Conservation (phyloP, 1,284 basidiomycete species). For the Cutaneotrichosporon curvatum region DNA sequence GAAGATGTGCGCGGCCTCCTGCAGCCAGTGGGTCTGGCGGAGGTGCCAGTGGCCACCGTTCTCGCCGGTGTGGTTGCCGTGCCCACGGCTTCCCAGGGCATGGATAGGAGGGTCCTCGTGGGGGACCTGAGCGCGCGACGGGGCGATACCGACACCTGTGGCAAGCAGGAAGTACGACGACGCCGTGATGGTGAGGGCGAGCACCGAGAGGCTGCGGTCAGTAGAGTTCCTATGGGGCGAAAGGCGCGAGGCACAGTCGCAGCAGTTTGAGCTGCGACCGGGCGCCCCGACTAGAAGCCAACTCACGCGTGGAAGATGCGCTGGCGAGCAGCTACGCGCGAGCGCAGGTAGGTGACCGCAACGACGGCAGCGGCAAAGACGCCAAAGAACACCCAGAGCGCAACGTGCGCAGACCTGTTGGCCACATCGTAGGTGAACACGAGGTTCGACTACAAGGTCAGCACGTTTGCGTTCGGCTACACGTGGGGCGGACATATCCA, state of each 20-base stretch:
- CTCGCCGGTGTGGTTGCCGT: background rate
- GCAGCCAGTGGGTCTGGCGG: constrained; percentile 32
- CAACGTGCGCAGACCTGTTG: constrained; percentile 1
- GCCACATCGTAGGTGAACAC: background rate
- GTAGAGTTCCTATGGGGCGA: too few relatives aligned
- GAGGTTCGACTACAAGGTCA: background rate
- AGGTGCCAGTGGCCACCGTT: background rate
- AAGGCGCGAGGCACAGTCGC: too few relatives aligned
- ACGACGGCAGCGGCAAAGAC: constrained; percentile 32
- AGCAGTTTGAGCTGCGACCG: too few relatives aligned
- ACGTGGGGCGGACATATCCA: too few relatives aligned
- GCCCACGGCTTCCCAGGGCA: background rate
- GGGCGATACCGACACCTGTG: constrained; percentile 31
- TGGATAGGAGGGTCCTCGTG: background rate
- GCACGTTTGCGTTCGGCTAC: too few relatives aligned
- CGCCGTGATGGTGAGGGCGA: constrained; percentile 35
- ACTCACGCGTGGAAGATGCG: constrained; percentile 41
- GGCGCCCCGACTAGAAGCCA: too few relatives aligned
- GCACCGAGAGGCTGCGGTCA: background rate
- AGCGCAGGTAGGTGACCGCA: constrained; percentile 25
- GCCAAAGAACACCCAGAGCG: constrained; percentile 36
- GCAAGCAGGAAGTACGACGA: constrained; percentile 38
- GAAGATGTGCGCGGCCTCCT: constrained; percentile 22
- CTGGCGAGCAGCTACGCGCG: constrained; percentile 31
- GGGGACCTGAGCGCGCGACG: constrained; percentile 3